Evolutionary conservation across 2,329 filamentous ascomycete species (phyloP).

Genomic region (Aphanocladium album): DNA sequence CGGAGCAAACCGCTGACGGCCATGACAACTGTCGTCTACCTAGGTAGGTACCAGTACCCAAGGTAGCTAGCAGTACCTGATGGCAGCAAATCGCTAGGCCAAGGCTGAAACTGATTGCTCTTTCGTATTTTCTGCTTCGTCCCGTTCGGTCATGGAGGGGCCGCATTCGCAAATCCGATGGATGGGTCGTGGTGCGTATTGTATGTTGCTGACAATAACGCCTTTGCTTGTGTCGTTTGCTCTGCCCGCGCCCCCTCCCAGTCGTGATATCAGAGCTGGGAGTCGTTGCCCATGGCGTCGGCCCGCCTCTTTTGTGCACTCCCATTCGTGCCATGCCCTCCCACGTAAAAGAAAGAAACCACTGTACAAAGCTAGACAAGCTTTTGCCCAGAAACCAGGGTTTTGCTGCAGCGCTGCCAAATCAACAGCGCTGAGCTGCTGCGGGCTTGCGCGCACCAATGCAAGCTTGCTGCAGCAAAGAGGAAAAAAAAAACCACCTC

Average conservation of each 20-base stretch:
- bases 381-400: background rate
- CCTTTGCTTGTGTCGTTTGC: background rate
- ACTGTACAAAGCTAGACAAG: background rate
- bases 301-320: background rate
- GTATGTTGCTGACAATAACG: conserved; percentile 5
- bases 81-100: background rate
- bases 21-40: background rate
- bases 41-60: too few relatives aligned
- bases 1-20: background rate
- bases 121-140: background rate
- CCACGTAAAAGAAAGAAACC: too few relatives aligned
- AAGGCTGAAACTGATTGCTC: background rate
- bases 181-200: background rate
- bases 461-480: background rate
- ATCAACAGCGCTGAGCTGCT: background rate
- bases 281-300: background rate
- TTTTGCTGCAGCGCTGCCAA: background rate
- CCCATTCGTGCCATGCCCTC: background rate
- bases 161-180: background rate
- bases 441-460: background rate
- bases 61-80: background rate
- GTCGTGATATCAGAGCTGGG: background rate
- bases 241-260: background rate
- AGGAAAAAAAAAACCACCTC: background rate
- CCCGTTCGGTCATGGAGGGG: background rate